phyloP scores from a whole-genome alignment of 192 early-diverging fungal species.

The Coemansia sp. region DNA sequence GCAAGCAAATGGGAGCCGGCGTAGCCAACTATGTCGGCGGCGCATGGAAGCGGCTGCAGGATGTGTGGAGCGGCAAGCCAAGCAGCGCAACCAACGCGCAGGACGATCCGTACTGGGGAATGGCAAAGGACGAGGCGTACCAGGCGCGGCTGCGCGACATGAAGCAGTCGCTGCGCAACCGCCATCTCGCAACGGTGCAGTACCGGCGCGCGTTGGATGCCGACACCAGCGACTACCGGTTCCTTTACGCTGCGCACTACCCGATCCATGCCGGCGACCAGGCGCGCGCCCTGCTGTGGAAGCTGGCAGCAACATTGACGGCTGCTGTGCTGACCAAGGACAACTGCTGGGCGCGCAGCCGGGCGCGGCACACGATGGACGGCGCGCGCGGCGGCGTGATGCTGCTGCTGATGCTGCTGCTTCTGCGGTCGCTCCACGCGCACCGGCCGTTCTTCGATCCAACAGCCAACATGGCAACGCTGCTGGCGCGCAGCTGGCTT shows the following conservation, averaged over 20 bases:
- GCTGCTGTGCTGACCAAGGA: conserved; percentile 60
- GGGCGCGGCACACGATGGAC: conserved; percentile 54
- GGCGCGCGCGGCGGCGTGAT: conserved; percentile 51
- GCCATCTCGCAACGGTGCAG: conserved; percentile 58
- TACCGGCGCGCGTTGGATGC: conserved; percentile 57
- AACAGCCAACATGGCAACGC: conserved; percentile 57
- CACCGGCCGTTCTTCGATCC: conserved; percentile 62
- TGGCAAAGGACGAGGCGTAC: conserved; percentile 53
- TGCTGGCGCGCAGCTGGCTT: conserved; percentile 50
- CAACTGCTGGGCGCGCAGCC: conserved; percentile 60
- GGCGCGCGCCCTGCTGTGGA: conserved; percentile 60
- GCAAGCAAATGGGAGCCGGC: conserved; percentile 6
- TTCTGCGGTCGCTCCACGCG: conserved; percentile 60
- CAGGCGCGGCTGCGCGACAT: conserved; percentile 51
- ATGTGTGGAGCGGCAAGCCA: conserved; percentile 19
- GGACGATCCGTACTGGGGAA: conserved; percentile 44
- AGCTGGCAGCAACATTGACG: conserved; percentile 55
- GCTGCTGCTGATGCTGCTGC: conserved; percentile 53
- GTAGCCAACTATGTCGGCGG: conserved; percentile 14
- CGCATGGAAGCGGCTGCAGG: conserved; percentile 37
- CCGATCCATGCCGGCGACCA: conserved; percentile 56
- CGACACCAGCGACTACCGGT: conserved; percentile 61
- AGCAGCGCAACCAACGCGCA: neutral
- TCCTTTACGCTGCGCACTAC: conserved; percentile 59
- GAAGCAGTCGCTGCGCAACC: conserved; percentile 46